Base-by-base conservation (phyloP, 768 basidiomycete genomes). In the Asterophora lycoperdoides region DNA sequence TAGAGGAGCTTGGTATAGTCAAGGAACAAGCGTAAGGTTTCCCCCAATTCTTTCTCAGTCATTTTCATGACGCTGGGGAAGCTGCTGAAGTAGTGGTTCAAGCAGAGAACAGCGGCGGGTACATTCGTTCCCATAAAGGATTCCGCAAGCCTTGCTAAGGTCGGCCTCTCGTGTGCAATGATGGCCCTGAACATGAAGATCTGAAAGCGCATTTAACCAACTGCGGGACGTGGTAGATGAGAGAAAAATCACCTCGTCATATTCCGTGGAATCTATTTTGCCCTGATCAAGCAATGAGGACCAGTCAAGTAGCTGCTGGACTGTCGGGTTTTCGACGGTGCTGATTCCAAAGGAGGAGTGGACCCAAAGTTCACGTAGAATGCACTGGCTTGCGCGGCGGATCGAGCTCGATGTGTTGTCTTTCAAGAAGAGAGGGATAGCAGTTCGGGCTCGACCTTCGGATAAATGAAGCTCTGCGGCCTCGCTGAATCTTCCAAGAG, bases 391-490 rank as follows among this genome's bases (percentile, higher is more conserved):
- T 1, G 74, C 83, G 36, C 59, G 64, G 17, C 48, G 53, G 11
- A 60, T 53, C 1, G 73, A 73, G 0, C 60, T 20, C 2, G 35
- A 40, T 11, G 63, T 65, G 0, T 19, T 54, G 28, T 75, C 71
- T 34, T 64, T 59, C 3, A 80, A 54, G 36, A 81, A 62, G 2
- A 77, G 58, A 10, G 58, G 62, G 8, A 82, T 74, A 0, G 81
- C 83, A 10, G 77, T 71, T 1, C 70, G 29, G 0, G 60, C 61
- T 1, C 75, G 70, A 11, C 77, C 79, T 53, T 80, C 75, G 0
- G 63, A 60, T 5, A 79, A 51, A 54, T 79, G 73, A 14, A 81
- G 56, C 15, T 76, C 68, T 1, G 80, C 81, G 0, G 83, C 83
- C 29, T 83, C 78, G 1, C 54, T 45, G 38, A 63, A 69, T 51